phyloP scores from a whole-genome alignment of 805 yeast species.

The Ogataea pilisensis region DNA sequence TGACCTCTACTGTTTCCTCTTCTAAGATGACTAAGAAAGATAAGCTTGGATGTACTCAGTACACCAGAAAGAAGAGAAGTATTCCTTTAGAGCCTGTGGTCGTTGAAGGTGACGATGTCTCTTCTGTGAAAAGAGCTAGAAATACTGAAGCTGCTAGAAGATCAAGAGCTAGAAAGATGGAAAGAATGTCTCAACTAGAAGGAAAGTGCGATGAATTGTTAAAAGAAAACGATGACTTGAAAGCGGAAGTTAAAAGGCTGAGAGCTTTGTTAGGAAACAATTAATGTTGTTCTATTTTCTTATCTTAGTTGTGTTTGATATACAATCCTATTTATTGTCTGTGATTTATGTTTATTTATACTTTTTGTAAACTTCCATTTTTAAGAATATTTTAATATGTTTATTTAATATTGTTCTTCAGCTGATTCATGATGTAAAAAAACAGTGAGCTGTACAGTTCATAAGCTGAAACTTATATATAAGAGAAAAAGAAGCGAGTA shows the following conservation, averaged over 20 bases:
- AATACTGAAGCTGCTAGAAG: slow-evolving; percentile 98
- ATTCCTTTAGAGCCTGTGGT: slow-evolving; percentile 70
- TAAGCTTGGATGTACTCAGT: slow-evolving; percentile 69
- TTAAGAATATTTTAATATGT: too few relatives aligned
- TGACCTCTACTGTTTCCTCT: slow-evolving; percentile 8
- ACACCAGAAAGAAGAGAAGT: slow-evolving; percentile 72
- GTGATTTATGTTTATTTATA: too few relatives aligned
- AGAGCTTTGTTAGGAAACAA: slow-evolving; percentile 47
- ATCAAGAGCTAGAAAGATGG: slow-evolving; percentile 89
- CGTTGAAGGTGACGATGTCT: slow-evolving; percentile 56
- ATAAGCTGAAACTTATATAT: too few relatives aligned
- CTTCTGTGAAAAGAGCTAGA: slow-evolving; percentile 83
- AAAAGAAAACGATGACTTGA: slow-evolving; percentile 54
- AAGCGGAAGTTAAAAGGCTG: slow-evolving; percentile 53
- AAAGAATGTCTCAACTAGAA: slow-evolving; percentile 81
- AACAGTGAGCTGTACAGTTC: too few relatives aligned
- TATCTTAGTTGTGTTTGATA: too few relatives aligned
- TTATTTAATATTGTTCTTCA: too few relatives aligned
- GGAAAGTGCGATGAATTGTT: slow-evolving; percentile 64
- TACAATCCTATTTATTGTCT: too few relatives aligned
- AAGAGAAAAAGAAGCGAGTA: too few relatives aligned
- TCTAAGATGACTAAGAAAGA: slow-evolving; percentile 42
- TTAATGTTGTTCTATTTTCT: too few relatives aligned
- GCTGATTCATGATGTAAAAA: too few relatives aligned
- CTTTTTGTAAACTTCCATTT: too few relatives aligned